Conservation (phyloP, 1,284 basidiomycete genomes). For the Malassezia obtusa region DNA sequence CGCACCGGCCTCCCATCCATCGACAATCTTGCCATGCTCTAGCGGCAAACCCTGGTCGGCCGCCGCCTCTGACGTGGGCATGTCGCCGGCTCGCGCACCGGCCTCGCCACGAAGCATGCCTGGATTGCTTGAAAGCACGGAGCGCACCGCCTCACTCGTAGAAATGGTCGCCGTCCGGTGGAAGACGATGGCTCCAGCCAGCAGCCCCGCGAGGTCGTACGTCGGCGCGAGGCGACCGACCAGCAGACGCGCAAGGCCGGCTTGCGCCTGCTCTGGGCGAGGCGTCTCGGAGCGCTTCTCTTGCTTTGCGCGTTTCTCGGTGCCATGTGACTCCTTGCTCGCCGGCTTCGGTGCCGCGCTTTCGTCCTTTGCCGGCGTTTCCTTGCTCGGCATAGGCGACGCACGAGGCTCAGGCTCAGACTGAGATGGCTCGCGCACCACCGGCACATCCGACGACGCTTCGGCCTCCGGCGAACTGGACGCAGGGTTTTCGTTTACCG, state of each 20-base stretch:
- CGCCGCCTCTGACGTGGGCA: constrained; percentile 23
- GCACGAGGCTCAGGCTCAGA: too few relatives aligned
- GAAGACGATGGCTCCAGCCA: constrained; percentile 44
- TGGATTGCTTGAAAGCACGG: constrained; percentile 35
- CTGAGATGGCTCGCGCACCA: too few relatives aligned
- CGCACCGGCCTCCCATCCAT: constrained; percentile 20
- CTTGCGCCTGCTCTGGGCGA: background rate
- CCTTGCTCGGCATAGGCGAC: too few relatives aligned
- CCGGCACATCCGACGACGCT: too few relatives aligned
- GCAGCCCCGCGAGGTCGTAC: constrained; percentile 43
- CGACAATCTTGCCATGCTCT: constrained; percentile 25
- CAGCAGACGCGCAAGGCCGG: constrained; percentile 12
- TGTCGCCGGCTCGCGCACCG: constrained; percentile 27
- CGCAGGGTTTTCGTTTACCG: too few relatives aligned
- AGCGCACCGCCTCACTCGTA: constrained; percentile 37
- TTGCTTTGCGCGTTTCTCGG: background rate
- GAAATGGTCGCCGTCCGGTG: constrained; percentile 47
- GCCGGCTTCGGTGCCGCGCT: too few relatives aligned
- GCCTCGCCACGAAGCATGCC: constrained; percentile 40
- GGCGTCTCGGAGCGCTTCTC: constrained; percentile 1
- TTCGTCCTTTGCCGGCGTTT: too few relatives aligned
- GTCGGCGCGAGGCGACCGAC: constrained; percentile 33
- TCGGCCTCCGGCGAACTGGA: too few relatives aligned
- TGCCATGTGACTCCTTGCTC: background rate
- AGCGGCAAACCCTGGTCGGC: constrained; percentile 4